These are phyloP conservation scores for Entelexis paramagnoliae DNA, from an alignment of 1,139 yeast genomes.

Conservation along the genomic window DNA sequence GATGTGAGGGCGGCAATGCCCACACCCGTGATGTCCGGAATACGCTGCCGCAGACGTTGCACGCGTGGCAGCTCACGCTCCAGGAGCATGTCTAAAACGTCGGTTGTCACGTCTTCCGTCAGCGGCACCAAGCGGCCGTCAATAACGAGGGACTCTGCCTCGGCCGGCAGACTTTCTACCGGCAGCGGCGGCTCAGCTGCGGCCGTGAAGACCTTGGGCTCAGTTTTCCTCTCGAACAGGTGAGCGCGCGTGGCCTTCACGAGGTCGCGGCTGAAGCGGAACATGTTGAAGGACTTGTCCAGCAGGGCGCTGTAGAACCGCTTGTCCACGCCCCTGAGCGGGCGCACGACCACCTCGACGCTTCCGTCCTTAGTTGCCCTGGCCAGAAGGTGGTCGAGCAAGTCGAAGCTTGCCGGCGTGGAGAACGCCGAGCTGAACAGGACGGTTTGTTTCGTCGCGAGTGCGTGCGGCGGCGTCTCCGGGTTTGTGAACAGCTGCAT, in stretches of 20 bases:
- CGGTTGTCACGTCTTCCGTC: neutral
- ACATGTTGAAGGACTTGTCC: constrained; percentile 13
- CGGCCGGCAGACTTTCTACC: neutral
- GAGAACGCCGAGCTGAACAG: constrained; percentile 15
- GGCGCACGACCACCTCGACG: constrained; percentile 16
- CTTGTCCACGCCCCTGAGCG: constrained; percentile 15
- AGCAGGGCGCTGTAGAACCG: constrained; percentile 12
- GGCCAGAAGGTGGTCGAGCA: constrained; percentile 11
- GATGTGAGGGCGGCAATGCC: constrained; percentile 14
- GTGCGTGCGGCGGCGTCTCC: neutral
- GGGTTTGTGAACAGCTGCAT: constrained; percentile 10
- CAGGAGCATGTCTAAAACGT: constrained; percentile 8
- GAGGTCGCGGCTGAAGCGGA: constrained; percentile 15
- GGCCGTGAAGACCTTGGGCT: constrained; percentile 11
- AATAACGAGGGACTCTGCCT: constrained; percentile 11
- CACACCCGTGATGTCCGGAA: constrained; percentile 13
- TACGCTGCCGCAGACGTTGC: constrained; percentile 5
- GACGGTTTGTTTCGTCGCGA: constrained; percentile 4
- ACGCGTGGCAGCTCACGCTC: constrained; percentile 19
- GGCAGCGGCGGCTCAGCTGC: constrained; percentile 6
- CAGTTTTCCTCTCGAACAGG: constrained; percentile 11
- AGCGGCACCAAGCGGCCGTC: constrained; percentile 20
- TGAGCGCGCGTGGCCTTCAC: constrained; percentile 13
- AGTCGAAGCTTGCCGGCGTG: constrained; percentile 1
- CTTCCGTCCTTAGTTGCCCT: constrained; percentile 1